Percentiles rank a stretch among this genome's conserved stretches.
Conservation (phyloP, 305 asterid genomes). For the Fraxinus floribunda region DNA sequence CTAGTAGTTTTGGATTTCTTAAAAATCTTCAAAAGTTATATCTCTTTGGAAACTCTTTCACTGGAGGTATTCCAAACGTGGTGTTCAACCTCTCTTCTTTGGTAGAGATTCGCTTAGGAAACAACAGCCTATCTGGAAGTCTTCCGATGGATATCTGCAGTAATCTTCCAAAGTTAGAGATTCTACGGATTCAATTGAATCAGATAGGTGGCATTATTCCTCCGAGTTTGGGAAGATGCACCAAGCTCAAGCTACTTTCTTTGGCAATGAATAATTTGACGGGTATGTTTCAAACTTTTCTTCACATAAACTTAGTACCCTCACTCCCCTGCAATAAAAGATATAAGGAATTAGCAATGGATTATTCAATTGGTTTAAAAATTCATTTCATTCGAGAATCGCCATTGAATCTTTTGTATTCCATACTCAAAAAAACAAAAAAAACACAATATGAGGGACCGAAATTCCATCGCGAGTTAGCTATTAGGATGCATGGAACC, state of each 20-base stretch:
- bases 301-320: no score
- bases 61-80: background rate
- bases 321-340: no score
- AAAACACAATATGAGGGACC: no score
- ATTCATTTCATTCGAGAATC: no score
- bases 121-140: background rate
- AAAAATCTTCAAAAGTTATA: background rate
- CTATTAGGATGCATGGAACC: no score
- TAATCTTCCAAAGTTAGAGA: background rate
- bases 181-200: background rate
- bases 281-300: background rate
- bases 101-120: background rate
- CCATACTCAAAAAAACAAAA: no score
- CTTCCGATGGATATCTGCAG: background rate
- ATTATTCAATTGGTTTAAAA: no score
- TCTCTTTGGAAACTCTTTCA: background rate
- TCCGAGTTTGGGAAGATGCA: background rate
- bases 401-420: no score
- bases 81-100: background rate
- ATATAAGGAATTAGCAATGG: no score
- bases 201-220: slow-evolving; percentile 10
- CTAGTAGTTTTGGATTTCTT: background rate
- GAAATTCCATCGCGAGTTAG: no score
- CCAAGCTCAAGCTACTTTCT: background rate
- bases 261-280: background rate